Percentiles rank a stretch among this genome's conserved stretches.
Conservation (phyloP, 192 early-diverging fungal species). For the Coemansia sp. region DNA sequence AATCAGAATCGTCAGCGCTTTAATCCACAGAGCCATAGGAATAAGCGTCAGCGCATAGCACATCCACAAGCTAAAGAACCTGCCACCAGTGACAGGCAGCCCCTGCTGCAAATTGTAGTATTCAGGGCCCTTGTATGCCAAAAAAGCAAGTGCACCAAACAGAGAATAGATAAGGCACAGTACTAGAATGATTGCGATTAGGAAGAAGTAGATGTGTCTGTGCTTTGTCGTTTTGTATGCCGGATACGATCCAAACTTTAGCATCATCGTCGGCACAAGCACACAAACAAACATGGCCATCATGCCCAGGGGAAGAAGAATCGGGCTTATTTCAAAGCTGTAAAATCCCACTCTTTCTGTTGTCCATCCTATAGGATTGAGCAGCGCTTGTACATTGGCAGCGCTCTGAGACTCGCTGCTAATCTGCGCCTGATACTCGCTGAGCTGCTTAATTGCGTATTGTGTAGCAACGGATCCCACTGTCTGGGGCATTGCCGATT, state of each 20-base stretch:
- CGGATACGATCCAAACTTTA: constrained; percentile 36
- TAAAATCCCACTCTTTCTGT: constrained; percentile 23
- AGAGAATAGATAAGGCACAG: constrained; percentile 29
- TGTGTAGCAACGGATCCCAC: constrained; percentile 12
- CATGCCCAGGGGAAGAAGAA: constrained; percentile 34
- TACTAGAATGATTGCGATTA: constrained; percentile 25
- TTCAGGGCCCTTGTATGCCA: constrained; percentile 40
- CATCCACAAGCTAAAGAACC: constrained; percentile 51
- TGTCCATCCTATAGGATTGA: constrained; percentile 25
- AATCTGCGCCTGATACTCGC: background rate
- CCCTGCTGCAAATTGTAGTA: constrained; percentile 20
- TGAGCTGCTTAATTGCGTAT: constrained; percentile 27
- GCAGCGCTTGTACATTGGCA: constrained; percentile 13
- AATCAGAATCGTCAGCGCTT: constrained; percentile 27
- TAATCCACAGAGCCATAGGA: constrained; percentile 33
- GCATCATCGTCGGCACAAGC: constrained; percentile 33
- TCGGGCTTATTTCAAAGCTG: constrained; percentile 20
- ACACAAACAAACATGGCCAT: constrained; percentile 20
- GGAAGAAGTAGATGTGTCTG: constrained; percentile 33
- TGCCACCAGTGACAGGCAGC: constrained; percentile 27
- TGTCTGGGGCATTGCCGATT: constrained; percentile 17
- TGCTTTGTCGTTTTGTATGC: constrained; percentile 31
- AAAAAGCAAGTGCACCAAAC: constrained; percentile 37
- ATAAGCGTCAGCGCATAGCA: constrained; percentile 18
- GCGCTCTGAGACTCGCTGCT: background rate